These are phyloP conservation scores for Aspergillus leporis DNA, from an alignment of 495 filamentous ascomycete species.

Conservation along the genomic window DNA sequence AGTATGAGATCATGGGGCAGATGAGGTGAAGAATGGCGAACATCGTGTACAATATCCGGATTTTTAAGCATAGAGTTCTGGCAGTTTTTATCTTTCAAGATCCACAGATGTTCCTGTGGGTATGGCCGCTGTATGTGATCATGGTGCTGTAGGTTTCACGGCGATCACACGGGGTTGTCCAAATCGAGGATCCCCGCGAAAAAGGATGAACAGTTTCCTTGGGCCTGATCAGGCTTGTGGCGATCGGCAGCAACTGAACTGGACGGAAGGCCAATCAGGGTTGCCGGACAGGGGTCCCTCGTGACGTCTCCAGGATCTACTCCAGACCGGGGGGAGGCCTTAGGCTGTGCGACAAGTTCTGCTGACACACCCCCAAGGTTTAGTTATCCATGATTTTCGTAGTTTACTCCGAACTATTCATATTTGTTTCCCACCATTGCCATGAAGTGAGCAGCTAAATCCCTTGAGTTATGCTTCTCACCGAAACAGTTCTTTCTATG, in stretches of 20 bases:
- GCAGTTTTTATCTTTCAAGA: background rate
- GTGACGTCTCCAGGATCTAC: constrained; percentile 4
- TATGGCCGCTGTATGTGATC: no score
- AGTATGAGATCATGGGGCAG: constrained; percentile 5
- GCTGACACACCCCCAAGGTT: constrained; percentile 3
- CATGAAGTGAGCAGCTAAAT: background rate
- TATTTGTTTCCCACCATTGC: background rate
- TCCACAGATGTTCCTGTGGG: no score
- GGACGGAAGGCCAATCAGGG: background rate
- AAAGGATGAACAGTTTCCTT: background rate
- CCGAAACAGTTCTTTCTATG: background rate
- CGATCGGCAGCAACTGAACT: background rate
- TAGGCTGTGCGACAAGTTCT: background rate
- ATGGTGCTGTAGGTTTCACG: background rate
- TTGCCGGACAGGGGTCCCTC: background rate
- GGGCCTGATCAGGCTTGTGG: background rate
- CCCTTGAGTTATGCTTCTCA: background rate
- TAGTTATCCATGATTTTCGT: background rate
- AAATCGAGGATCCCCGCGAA: background rate
- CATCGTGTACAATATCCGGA: background rate
- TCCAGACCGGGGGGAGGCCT: background rate
- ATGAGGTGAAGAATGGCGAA: background rate
- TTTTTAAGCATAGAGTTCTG: background rate
- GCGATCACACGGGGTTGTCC: background rate
- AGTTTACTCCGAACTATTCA: background rate